phyloP scores from a whole-genome alignment of 768 basidiomycete species.

The Termitomyces eurrhizus region DNA sequence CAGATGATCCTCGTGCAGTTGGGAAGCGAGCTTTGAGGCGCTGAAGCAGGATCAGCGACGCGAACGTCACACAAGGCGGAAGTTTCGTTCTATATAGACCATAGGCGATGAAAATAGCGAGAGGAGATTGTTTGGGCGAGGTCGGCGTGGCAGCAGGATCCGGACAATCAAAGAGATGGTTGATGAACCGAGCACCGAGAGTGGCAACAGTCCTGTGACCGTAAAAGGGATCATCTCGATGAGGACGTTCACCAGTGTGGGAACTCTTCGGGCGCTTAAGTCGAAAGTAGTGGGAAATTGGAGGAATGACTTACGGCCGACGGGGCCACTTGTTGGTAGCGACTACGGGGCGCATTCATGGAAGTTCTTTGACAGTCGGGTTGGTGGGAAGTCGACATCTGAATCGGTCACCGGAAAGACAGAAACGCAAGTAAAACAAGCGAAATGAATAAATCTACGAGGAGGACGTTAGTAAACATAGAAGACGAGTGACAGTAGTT shows the following conservation, averaged over 20 bases:
- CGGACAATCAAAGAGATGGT: slow-evolving; percentile 82
- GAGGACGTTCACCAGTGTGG: slow-evolving; percentile 20
- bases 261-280: slow-evolving; percentile 9
- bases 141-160: slow-evolving; percentile 60
- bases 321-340: slow-evolving; percentile 17
- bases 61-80: slow-evolving; percentile 64
- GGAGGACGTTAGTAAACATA: slow-evolving; percentile 11
- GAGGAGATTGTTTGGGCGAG: slow-evolving; percentile 46
- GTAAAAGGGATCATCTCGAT: slow-evolving; percentile 50
- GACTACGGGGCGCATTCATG: slow-evolving; percentile 20
- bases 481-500: slow-evolving; percentile 14
- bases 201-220: slow-evolving; percentile 74
- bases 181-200: slow-evolving; percentile 75
- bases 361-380: slow-evolving; percentile 17
- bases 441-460: slow-evolving; percentile 4
- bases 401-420: slow-evolving; percentile 10
- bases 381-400: slow-evolving; percentile 17
- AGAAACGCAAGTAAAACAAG: slow-evolving; percentile 1
- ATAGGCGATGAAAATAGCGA: slow-evolving; percentile 84
- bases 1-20: slow-evolving; percentile 84
- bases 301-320: slow-evolving; percentile 8
- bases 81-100: slow-evolving; percentile 82
- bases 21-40: slow-evolving; percentile 91
- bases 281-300: slow-evolving; percentile 2
- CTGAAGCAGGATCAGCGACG: slow-evolving; percentile 64